Evolutionary conservation across 2,329 filamentous ascomycete species (phyloP).

Genomic region (Parascedosporium putredinis): DNA sequence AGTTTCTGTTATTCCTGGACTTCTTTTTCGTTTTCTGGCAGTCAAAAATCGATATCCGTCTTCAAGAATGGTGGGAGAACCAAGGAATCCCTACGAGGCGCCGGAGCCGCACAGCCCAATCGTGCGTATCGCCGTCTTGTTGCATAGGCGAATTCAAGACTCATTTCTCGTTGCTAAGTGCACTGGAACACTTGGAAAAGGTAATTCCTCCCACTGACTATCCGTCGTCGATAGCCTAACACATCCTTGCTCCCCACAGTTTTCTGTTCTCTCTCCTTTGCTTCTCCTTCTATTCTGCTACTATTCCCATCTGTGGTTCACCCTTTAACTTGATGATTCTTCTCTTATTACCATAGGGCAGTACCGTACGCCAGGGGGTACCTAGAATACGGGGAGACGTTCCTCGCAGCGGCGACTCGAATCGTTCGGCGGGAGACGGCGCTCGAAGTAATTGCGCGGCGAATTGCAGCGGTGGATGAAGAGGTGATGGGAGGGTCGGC

Average conservation of each 20-base stretch:
- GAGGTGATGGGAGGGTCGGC: conserved; percentile 47
- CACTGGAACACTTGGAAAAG: conserved; percentile 35
- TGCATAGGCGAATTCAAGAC: conserved; percentile 27
- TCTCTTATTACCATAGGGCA: conserved; percentile 32
- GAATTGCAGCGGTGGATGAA: conserved; percentile 53
- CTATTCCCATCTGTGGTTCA: no score
- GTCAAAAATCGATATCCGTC: neutral
- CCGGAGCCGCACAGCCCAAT: conserved; percentile 22
- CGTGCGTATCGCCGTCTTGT: conserved; percentile 37
- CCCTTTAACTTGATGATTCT: no score
- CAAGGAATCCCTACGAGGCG: neutral
- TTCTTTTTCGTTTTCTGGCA: neutral
- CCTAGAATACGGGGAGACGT: conserved; percentile 57
- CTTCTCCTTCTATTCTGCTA: no score
- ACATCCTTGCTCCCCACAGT: no score
- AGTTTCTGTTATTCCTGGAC: neutral
- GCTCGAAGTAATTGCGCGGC: conserved; percentile 37
- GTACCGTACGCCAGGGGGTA: conserved; percentile 66
- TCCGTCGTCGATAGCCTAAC: no score
- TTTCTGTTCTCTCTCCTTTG: no score
- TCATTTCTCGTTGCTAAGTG: conserved; percentile 36
- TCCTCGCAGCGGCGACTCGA: conserved; percentile 51
- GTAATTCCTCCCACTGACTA: conserved; percentile 27
- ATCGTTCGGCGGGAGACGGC: conserved; percentile 64
- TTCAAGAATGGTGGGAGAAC: neutral